Conservation (phyloP, 164 flowering plant species). For the Akebia trifoliata region DNA sequence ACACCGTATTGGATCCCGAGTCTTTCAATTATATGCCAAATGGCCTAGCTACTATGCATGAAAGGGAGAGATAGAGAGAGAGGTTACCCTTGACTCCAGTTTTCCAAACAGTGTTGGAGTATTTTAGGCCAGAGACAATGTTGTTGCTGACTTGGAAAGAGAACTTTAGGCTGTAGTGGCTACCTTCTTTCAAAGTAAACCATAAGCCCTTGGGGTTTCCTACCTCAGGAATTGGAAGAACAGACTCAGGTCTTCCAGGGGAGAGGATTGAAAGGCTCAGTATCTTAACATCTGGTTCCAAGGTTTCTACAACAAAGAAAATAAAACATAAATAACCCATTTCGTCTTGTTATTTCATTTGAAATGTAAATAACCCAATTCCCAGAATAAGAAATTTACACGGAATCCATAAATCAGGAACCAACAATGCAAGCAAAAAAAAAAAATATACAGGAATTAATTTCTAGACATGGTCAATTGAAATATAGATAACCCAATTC, state of each 20-base stretch:
- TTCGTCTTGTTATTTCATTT: background rate
- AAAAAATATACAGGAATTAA: background rate
- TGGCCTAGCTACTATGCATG: background rate
- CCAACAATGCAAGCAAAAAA: background rate
- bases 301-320: slow-evolving; percentile 31
- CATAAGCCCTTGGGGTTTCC: slow-evolving; percentile 44
- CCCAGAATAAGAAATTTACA: too few relatives aligned
- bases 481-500: background rate
- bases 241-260: slow-evolving; percentile 40
- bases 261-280: slow-evolving; percentile 39
- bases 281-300: slow-evolving; percentile 55
- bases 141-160: slow-evolving; percentile 47
- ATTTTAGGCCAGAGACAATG: slow-evolving; percentile 35
- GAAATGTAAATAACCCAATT: too few relatives aligned
- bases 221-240: slow-evolving; percentile 41
- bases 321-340: background rate
- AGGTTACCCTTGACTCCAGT: slow-evolving; percentile 52
- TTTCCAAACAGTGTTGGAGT: slow-evolving; percentile 66
- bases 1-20: too few relatives aligned
- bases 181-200: slow-evolving; percentile 64
- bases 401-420: background rate
- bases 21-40: too few relatives aligned
- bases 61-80: background rate
- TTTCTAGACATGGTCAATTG: background rate
- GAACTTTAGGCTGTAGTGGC: slow-evolving; percentile 44